Conservation (phyloP, 306 rosid species). For the Comarum palustre region DNA sequence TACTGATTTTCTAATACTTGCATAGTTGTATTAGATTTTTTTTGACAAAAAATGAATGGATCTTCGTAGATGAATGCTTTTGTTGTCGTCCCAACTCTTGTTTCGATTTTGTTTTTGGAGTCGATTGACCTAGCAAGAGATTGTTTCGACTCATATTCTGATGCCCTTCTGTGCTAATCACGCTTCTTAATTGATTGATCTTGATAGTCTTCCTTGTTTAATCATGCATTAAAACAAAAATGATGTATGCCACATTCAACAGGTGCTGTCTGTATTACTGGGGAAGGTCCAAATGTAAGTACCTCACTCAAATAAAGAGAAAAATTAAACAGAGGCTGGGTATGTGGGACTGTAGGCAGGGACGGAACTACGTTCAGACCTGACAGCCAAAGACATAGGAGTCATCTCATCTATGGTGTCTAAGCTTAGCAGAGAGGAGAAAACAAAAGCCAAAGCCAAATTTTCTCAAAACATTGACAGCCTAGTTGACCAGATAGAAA, state of each 20-base stretch:
- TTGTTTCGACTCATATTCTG: background rate
- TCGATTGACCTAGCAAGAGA: background rate
- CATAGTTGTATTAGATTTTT: background rate
- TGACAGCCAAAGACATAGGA: no score
- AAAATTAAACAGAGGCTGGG: background rate
- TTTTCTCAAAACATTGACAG: no score
- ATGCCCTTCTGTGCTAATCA: no score
- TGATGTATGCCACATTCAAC: background rate
- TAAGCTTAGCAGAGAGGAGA: no score
- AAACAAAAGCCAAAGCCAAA: no score
- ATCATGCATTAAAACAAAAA: background rate
- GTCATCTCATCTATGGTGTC: no score
- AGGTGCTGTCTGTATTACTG: background rate
- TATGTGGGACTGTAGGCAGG: background rate
- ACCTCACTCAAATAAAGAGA: background rate
- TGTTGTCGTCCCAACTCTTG: background rate
- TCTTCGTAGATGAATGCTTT: background rate
- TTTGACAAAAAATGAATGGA: background rate
- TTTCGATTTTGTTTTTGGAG: background rate
- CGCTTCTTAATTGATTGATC: background rate
- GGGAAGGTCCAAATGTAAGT: background rate
- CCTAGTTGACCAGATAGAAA: no score
- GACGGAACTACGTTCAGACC: no score
- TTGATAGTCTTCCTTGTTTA: background rate
- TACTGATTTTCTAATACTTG: background rate